These are phyloP conservation scores for Yarrowia divulgata DNA, from an alignment of 805 yeast genomes.

Conservation along the genomic window DNA sequence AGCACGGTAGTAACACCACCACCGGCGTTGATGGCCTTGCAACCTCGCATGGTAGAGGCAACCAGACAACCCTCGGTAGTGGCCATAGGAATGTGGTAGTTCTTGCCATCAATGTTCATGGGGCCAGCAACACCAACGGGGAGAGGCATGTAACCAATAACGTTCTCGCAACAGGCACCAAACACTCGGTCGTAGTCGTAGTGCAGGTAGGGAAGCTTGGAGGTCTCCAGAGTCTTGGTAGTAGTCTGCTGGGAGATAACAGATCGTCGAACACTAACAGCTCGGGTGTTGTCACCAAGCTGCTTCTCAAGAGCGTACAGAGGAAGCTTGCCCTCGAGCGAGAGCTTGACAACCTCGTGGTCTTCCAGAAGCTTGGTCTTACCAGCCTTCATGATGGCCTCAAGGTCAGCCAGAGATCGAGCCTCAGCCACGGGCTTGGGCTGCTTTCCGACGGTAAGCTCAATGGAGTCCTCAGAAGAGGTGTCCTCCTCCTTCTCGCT, in stretches of 20 bases:
- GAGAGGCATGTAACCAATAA: constrained; percentile 92
- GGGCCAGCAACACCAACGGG: constrained; percentile 99
- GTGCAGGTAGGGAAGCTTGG: constrained; percentile 75
- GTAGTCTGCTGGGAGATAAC: constrained; percentile 86
- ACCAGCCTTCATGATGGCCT: constrained; percentile 71
- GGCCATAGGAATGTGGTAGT: constrained; percentile 96
- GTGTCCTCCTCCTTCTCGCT: constrained; percentile 38
- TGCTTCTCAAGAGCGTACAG: constrained; percentile 94
- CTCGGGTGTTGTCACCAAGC: constrained; percentile 85
- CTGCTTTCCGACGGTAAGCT: constrained; percentile 39
- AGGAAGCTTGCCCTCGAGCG: constrained; percentile 79
- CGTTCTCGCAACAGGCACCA: constrained; percentile 99
- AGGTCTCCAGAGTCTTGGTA: constrained; percentile 77
- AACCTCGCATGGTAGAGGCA: constrained; percentile 98
- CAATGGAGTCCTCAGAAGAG: constrained; percentile 41
- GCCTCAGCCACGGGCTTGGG: constrained; percentile 34
- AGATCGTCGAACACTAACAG: constrained; percentile 90
- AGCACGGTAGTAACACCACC: constrained; percentile 94
- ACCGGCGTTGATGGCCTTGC: constrained; percentile 96
- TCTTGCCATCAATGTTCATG: constrained; percentile 82
- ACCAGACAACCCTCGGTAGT: constrained; percentile 99
- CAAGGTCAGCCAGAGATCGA: constrained; percentile 64
- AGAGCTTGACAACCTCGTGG: constrained; percentile 76
- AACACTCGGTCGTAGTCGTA: constrained; percentile 95
- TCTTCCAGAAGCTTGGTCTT: constrained; percentile 68